These are phyloP conservation scores for Salvia rosmarinus DNA, from an alignment of 257 asterid genomes.

Conservation along the genomic window DNA sequence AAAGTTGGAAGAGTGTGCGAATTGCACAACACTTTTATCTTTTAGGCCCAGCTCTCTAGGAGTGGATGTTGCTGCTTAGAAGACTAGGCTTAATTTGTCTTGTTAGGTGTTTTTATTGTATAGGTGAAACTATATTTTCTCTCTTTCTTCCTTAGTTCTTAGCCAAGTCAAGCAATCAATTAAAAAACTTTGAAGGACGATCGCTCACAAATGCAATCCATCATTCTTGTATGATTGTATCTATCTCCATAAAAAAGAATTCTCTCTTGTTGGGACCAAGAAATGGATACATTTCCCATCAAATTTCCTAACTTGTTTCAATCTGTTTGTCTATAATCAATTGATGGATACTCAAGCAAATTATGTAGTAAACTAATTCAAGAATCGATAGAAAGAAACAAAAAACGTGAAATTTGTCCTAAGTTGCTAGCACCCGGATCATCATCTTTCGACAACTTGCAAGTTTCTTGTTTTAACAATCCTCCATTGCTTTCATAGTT, in stretches of 20 bases:
- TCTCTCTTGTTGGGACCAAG: not conserved
- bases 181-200: not conserved
- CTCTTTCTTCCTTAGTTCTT: too few relatives aligned
- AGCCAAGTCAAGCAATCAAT: not conserved
- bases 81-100: too few relatives aligned
- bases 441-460: not conserved
- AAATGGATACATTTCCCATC: not conserved
- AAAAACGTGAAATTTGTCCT: not conserved
- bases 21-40: too few relatives aligned
- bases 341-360: not conserved
- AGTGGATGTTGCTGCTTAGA: too few relatives aligned
- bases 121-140: too few relatives aligned
- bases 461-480: constrained; percentile 21
- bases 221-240: not conserved
- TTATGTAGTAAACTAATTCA: too few relatives aligned
- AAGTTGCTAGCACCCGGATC: not conserved
- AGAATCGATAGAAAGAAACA: not conserved
- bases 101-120: too few relatives aligned
- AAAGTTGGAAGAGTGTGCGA: too few relatives aligned
- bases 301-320: not conserved
- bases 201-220: too few relatives aligned
- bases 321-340: too few relatives aligned
- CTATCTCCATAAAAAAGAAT: not conserved
- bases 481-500: constrained; percentile 30
- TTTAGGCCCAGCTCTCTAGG: too few relatives aligned